Evolutionary conservation across 495 filamentous ascomycete species (phyloP).

Genomic region (Podospora anserina): DNA sequence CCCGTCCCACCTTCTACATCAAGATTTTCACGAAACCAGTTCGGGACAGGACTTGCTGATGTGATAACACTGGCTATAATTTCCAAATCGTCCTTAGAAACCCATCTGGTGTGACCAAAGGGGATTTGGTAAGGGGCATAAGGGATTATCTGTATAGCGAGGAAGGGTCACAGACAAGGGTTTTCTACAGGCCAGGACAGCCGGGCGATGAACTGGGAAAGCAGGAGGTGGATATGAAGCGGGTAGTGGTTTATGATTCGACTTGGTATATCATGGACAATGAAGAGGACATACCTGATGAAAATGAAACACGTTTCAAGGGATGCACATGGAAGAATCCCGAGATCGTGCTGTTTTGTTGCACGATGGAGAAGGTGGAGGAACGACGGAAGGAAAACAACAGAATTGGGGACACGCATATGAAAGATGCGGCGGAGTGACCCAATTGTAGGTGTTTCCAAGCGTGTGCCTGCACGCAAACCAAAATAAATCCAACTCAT

Average conservation of each 20-base stretch:
- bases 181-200: background rate
- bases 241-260: background rate
- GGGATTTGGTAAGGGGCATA: background rate
- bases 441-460: no score
- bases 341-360: background rate
- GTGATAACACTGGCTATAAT: background rate
- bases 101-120: background rate
- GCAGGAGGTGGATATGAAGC: background rate
- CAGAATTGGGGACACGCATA: background rate
- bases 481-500: no score
- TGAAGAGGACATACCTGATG: background rate
- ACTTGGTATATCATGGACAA: background rate
- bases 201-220: background rate
- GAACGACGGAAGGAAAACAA: background rate
- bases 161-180: no score
- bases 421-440: background rate
- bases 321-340: background rate
- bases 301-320: background rate
- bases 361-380: background rate
- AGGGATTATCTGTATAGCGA: background rate
- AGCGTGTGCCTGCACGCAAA: no score
- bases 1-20: background rate
- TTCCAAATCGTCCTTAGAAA: background rate
- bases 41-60: background rate
- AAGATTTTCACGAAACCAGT: background rate